phyloP scores from a whole-genome alignment of 345 rosid species.

The Corchorus olitorius region DNA sequence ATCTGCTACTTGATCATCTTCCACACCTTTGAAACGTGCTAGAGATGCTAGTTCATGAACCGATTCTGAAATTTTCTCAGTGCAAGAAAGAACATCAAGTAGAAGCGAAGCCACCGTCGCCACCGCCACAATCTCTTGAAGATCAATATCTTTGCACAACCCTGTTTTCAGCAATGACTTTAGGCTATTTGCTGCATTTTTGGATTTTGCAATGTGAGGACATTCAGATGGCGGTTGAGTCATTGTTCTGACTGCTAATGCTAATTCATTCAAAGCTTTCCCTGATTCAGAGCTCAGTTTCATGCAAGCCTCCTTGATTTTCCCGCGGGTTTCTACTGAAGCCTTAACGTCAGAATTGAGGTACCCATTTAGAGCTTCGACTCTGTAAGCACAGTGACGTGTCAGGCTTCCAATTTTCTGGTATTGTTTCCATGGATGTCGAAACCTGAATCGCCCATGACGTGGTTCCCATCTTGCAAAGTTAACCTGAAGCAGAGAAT shows the following conservation, averaged over 20 bases:
- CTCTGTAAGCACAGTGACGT: slow-evolving; percentile 62
- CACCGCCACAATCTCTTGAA: slow-evolving; percentile 41
- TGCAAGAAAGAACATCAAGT: slow-evolving; percentile 47
- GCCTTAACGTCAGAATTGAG: slow-evolving; percentile 46
- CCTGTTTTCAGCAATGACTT: slow-evolving; percentile 48
- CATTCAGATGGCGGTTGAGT: slow-evolving; percentile 37
- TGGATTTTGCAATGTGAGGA: slow-evolving; percentile 46
- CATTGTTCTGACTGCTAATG: slow-evolving; percentile 51
- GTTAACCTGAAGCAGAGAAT: slow-evolving; percentile 49
- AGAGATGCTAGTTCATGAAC: slow-evolving; percentile 52
- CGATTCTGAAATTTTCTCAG: slow-evolving; percentile 53
- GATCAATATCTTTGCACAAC: slow-evolving; percentile 44
- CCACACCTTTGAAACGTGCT: slow-evolving; percentile 44
- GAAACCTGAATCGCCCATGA: slow-evolving; percentile 68
- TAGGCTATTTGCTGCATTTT: slow-evolving; percentile 37
- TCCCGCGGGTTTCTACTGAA: slow-evolving; percentile 36
- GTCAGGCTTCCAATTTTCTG: slow-evolving; percentile 48
- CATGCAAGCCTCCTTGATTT: slow-evolving; percentile 45
- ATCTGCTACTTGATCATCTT: slow-evolving; percentile 17
- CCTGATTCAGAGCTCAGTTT: slow-evolving; percentile 53
- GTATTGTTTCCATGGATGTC: slow-evolving; percentile 83
- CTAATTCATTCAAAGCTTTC: slow-evolving; percentile 56
- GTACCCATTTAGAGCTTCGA: slow-evolving; percentile 62
- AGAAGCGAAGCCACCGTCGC: slow-evolving; percentile 56
- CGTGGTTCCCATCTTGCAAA: slow-evolving; percentile 88